Base-by-base conservation (phyloP, 805 yeast species). In the Hanseniaspora clermontiae region DNA sequence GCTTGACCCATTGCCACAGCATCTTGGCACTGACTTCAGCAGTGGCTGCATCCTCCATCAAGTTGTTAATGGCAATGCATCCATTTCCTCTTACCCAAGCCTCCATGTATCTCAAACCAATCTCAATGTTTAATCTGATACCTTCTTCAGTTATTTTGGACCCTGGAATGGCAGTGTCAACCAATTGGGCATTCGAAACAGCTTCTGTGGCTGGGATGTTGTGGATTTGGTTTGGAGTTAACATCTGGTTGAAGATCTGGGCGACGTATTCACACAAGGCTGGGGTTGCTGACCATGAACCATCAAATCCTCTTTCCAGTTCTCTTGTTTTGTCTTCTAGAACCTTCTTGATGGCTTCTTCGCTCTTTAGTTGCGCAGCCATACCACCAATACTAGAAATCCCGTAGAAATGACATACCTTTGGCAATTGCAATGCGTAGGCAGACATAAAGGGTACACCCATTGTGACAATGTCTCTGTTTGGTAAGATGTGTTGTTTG, bases 21-120 rank as follows among this genome's bases (percentile, higher is more conserved):
- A 84, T 91, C 59, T 88, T 77, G 72, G 93, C 78, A 39, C 90
- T 82, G 42, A 85, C 95, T 70, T 85, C 95, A 43, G 93, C 91
- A 51, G 95, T 85, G 37, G 93, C 93, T 32, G 95, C 95, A 69
- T 85, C 95, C 71, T 85, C 95, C 95, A 85, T 85, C 69, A 85
- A 74, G 68, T 81, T 79, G 73, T 85, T 84, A 68, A 85, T 85
- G 61, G 95, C 91, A 59, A 84, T 90, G 76, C 93, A 85, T 15
- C 95, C 95, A 55, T 81, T 72, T 59, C 88, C 88, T 68, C 89
- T 77, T 64, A 84, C 77, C 95, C 95, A 85, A 34, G 90, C 87
- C 72, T 85, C 93, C 76, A 84, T 84, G 68, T 85, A 85, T 60
- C 83, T 80, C 62, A 85, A 72, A 45, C 93, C 93, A 69, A 85